These are phyloP conservation scores for Triticum monococcum DNA, from an alignment of 176 grass and related monocot genomes.

Conservation along the genomic window DNA sequence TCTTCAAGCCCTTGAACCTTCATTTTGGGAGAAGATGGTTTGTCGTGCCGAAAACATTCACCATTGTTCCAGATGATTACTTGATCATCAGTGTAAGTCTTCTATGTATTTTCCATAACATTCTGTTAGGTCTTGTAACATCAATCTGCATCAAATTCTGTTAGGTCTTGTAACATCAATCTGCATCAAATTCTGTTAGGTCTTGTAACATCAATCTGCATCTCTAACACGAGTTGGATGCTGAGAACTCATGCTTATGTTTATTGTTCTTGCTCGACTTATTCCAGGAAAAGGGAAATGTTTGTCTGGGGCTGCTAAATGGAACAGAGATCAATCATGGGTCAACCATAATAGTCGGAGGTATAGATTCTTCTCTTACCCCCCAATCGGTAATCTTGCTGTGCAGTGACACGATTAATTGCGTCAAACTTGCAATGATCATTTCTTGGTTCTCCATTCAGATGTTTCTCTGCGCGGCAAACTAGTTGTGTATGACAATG, in stretches of 20 bases:
- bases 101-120: slow-evolving; percentile 8
- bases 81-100: slow-evolving; percentile 75
- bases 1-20: slow-evolving; percentile 86
- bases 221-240: background rate
- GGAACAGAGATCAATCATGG: slow-evolving; percentile 78
- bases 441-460: slow-evolving; percentile 33
- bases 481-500: slow-evolving; percentile 88
- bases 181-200: background rate
- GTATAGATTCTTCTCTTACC: slow-evolving; percentile 45
- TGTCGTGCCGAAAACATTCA: slow-evolving; percentile 68
- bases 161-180: slow-evolving; percentile 4
- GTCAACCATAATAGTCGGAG: slow-evolving; percentile 85
- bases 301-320: slow-evolving; percentile 88
- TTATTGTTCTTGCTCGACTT: slow-evolving; percentile 18
- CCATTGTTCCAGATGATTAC: slow-evolving; percentile 93
- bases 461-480: slow-evolving; percentile 96
- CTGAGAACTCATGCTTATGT: background rate
- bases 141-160: background rate
- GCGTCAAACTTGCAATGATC: background rate
- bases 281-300: slow-evolving; percentile 83
- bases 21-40: slow-evolving; percentile 89
- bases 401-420: background rate
- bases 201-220: background rate
- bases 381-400: background rate
- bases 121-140: background rate